Base-by-base conservation (phyloP, 129 eudicot genomes). In the Solidago caesia region DNA sequence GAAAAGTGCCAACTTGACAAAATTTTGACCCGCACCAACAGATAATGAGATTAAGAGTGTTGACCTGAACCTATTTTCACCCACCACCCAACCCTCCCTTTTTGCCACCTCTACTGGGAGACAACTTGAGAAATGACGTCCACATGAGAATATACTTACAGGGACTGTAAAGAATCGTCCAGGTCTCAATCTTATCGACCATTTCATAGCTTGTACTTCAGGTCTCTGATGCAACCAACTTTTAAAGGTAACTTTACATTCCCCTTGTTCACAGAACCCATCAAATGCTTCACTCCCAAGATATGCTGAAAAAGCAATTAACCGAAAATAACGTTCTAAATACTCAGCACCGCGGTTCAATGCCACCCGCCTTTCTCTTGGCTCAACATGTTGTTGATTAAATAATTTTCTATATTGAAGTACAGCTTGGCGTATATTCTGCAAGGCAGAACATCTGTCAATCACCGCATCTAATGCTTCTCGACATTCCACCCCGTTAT, bases 201-300 rank as follows among this genome's bases (percentile, higher is more conserved):
- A 93, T 88, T 90, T 93, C 97, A 93, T 90, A 46, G 98, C 97
- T 83, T 93, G 97, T 51, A 93, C 92, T 79, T 93, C 98, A 14
- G 97, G 92, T 78, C 96, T 85, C 67, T 86, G 96, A 75, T 83
- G 91, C 64, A 93, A 83, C 98, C 98, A 93, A 70, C 79, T 85
- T 83, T 93, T 93, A 70, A 93, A 93, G 49, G 88, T 88, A 84
- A 83, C 85, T 81, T 68, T 88, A 26, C 68, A 76, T 73, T 80
- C 84, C 65, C 95, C 98, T 79, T 89, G 92, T 73, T 78, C 85
- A 79, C 89, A 89, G 79, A 89, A 85, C 27, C 96, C 96, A 82
- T 93, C 98, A 85, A 90, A 93, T 41, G 98, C 97, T 83, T 93
- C 96, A 76, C 98, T 93, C 77, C 98, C 98, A 77, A 93, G 92